Percentiles rank a stretch among this genome's conserved stretches.
phyloP scores from a whole-genome alignment of 2,329 filamentous ascomycete genomes.

The Nothophaeocryptopus gaeumannii region DNA sequence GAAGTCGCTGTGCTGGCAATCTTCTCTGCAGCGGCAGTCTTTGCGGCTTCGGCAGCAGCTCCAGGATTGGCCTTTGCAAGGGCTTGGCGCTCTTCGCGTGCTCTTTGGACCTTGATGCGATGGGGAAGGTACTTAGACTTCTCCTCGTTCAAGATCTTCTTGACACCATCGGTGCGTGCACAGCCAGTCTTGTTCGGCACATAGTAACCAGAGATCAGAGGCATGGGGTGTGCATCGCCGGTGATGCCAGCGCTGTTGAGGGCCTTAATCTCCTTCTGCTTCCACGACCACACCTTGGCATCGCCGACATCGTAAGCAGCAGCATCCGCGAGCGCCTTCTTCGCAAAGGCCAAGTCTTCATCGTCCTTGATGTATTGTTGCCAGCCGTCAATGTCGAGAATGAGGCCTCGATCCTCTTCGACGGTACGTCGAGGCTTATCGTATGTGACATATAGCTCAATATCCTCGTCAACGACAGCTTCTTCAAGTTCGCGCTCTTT shows the following conservation, averaged over 20 bases:
- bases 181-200: slow-evolving; percentile 81
- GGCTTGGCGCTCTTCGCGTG: slow-evolving; percentile 86
- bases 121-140: slow-evolving; percentile 98
- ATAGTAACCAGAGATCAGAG: slow-evolving; percentile 67
- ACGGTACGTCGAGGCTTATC: slow-evolving; percentile 62
- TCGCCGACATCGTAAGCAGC: slow-evolving; percentile 53
- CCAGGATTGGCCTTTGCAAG: slow-evolving; percentile 62
- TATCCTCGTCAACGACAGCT: slow-evolving; percentile 43
- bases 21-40: slow-evolving; percentile 69
- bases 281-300: slow-evolving; percentile 65
- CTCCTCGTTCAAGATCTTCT: slow-evolving; percentile 94
- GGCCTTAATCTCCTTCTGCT: slow-evolving; percentile 68
- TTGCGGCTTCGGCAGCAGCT: slow-evolving; percentile 61
- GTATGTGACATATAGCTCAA: slow-evolving; percentile 60
- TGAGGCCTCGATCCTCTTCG: slow-evolving; percentile 61
- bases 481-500: slow-evolving; percentile 48
- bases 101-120: slow-evolving; percentile 92
- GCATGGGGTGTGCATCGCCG: slow-evolving; percentile 53
- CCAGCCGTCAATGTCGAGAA: slow-evolving; percentile 70
- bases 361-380: slow-evolving; percentile 67
- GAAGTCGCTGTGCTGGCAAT: slow-evolving; percentile 83
- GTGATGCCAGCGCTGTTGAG: slow-evolving; percentile 59
- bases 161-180: slow-evolving; percentile 87
- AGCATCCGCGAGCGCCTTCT: slow-evolving; percentile 49
- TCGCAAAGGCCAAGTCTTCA: slow-evolving; percentile 61